Percentiles rank a stretch among this genome's conserved stretches.
phyloP scores from a whole-genome alignment of 192 early-diverging fungal species.

The Coemansia sp. region DNA sequence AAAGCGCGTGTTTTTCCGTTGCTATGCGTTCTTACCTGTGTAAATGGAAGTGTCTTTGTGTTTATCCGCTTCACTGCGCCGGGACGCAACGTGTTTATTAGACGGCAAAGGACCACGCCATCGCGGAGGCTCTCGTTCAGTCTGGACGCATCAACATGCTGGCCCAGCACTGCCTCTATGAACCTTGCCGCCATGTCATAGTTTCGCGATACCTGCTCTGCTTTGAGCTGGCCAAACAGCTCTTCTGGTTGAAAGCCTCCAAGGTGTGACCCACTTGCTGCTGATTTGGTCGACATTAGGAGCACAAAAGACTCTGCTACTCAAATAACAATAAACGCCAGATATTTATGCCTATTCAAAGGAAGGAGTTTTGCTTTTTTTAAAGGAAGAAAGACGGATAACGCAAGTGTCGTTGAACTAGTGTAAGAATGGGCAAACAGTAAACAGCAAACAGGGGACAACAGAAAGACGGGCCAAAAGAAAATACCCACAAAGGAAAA shows the following conservation, averaged over 20 bases:
- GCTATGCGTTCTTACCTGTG: slow-evolving; percentile 52
- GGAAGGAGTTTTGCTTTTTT: no score
- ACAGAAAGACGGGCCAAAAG: no score
- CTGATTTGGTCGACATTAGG: slow-evolving; percentile 31
- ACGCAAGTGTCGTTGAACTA: no score
- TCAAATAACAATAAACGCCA: not conserved
- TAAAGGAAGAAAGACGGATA: no score
- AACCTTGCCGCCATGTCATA: slow-evolving; percentile 65
- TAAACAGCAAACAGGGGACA: no score
- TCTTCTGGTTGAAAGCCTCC: slow-evolving; percentile 56
- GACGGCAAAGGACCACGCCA: slow-evolving; percentile 76
- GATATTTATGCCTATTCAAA: not conserved
- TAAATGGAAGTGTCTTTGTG: slow-evolving; percentile 71
- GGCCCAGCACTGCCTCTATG: slow-evolving; percentile 63
- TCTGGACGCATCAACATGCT: slow-evolving; percentile 59
- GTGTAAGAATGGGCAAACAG: no score
- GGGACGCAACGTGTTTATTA: slow-evolving; percentile 79
- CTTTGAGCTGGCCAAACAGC: slow-evolving; percentile 60
- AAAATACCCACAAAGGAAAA: no score
- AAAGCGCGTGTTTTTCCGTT: not conserved
- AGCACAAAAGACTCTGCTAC: not conserved
- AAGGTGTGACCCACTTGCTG: slow-evolving; percentile 15
- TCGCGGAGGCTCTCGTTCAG: slow-evolving; percentile 69
- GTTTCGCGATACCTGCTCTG: slow-evolving; percentile 63
- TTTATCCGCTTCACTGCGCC: slow-evolving; percentile 74